Conservation (phyloP, 768 basidiomycete genomes). For the Termitomyces sp. region DNA sequence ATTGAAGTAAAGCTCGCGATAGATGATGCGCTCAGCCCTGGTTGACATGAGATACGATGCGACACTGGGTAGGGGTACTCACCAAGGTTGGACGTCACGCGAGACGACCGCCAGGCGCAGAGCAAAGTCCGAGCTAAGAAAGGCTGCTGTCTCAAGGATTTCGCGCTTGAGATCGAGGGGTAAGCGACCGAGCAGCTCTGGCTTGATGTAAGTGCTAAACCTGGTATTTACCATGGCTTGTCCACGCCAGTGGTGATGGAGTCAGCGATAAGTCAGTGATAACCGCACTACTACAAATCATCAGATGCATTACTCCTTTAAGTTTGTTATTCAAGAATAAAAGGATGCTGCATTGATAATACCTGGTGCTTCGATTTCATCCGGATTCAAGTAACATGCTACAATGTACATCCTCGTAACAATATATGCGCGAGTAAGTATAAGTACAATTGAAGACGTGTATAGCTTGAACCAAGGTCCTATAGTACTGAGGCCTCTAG, state of each 20-base stretch:
- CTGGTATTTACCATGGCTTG: slow-evolving; percentile 10
- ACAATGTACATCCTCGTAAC: too few species aligned
- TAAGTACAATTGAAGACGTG: too few species aligned
- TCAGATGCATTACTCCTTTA: too few species aligned
- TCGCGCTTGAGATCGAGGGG: slow-evolving; percentile 19
- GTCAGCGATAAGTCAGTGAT: background rate
- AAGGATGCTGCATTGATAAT: too few species aligned
- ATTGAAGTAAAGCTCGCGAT: slow-evolving; percentile 18
- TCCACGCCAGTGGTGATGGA: background rate
- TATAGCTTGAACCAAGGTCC: background rate
- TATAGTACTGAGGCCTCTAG: background rate
- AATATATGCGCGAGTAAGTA: too few species aligned
- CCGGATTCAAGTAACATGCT: too few species aligned
- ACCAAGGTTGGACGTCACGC: slow-evolving; percentile 17
- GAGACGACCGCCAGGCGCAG: slow-evolving; percentile 16
- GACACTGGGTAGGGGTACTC: background rate
- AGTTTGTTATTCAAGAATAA: too few species aligned
- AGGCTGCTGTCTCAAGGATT: slow-evolving; percentile 17
- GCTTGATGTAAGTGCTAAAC: slow-evolving; percentile 14
- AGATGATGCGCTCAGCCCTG: slow-evolving; percentile 21
- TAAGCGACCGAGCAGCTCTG: slow-evolving; percentile 9
- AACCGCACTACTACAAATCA: background rate
- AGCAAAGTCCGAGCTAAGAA: slow-evolving; percentile 9
- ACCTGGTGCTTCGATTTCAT: too few species aligned
- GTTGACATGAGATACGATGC: background rate